Base-by-base conservation (phyloP, 1,284 basidiomycete genomes). In the Irpex sp. region DNA sequence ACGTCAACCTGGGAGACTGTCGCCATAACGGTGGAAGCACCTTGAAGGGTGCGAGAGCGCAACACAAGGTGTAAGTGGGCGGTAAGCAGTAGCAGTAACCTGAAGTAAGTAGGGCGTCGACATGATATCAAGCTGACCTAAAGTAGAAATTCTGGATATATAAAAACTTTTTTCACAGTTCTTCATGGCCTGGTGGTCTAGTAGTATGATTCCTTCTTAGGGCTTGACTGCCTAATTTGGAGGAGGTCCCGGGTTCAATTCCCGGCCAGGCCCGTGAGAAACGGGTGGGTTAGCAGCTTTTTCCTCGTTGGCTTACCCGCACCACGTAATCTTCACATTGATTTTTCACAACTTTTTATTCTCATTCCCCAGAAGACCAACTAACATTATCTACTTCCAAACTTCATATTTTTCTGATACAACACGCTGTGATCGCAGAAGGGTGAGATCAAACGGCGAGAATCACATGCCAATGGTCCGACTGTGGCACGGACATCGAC, bases 171-270 rank as follows among this genome's bases (percentile, higher is more conserved):
- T 31, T 3, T 37, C 5, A 11, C 19, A 21, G 40, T 4, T 15
- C 9, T 11, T 21, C 26, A 36, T 19, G 59, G 59, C 59, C 59
- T 60, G 59, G 59, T 60, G 59, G 59, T 60, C 59, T 60, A 60
- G 59, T 60, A 51, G 59, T 60, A 51, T 52, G 48, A 60, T 60
- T 52, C 59, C 48, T 51, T 60, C 59, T 52, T 51, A 52, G 59
- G 59, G 48, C 48, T 59, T 38, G 9, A 51, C 21, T 38, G 40
- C n/a, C 37, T 19, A 51, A 51, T 37, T 48, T 60, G 59, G 59
- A 60, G 59, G 59, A 60, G 87, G 88, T 89, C 88, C 88, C 84
- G 86, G 88, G 88, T 90, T 90, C 88, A 89, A 89, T 89, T 88
- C 87, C 87, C 86, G 85, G 87, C 84, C 83, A 89, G 87, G 87